Percentiles rank a stretch among this genome's conserved stretches.
phyloP scores from a whole-genome alignment of 2,329 filamentous ascomycete genomes.

The Fusarium euwallaceae region DNA sequence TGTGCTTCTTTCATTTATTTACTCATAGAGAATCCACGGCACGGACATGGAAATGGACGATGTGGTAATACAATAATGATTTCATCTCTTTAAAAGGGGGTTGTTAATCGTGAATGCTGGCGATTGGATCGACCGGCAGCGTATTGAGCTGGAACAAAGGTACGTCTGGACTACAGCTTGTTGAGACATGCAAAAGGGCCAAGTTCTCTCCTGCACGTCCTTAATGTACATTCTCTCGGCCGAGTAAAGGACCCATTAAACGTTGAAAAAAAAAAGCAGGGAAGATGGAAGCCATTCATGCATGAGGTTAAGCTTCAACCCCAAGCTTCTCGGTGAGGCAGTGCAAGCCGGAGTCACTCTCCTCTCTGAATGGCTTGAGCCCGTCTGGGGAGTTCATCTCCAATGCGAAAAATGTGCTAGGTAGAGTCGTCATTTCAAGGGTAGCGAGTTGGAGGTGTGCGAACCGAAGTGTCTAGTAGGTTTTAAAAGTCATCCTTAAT shows the following conservation, averaged over 20 bases:
- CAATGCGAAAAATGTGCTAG: background rate
- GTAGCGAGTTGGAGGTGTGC: background rate
- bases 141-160: background rate
- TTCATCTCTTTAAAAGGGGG: background rate
- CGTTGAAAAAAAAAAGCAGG: background rate
- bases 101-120: background rate
- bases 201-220: background rate
- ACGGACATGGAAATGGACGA: background rate
- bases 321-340: background rate
- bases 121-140: background rate
- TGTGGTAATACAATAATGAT: constrained; percentile 5
- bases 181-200: background rate
- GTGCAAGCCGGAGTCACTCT: background rate
- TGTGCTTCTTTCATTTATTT: background rate
- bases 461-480: background rate
- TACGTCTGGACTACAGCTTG: background rate
- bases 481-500: background rate
- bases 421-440: background rate
- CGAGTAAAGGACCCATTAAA: background rate
- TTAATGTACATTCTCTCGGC: background rate
- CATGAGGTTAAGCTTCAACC: background rate
- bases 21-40: background rate
- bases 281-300: background rate
- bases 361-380: background rate
- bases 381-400: background rate